These are phyloP conservation scores for Colletotrichum phormii DNA, from an alignment of 2,329 filamentous ascomycete genomes.

Conservation along the genomic window DNA sequence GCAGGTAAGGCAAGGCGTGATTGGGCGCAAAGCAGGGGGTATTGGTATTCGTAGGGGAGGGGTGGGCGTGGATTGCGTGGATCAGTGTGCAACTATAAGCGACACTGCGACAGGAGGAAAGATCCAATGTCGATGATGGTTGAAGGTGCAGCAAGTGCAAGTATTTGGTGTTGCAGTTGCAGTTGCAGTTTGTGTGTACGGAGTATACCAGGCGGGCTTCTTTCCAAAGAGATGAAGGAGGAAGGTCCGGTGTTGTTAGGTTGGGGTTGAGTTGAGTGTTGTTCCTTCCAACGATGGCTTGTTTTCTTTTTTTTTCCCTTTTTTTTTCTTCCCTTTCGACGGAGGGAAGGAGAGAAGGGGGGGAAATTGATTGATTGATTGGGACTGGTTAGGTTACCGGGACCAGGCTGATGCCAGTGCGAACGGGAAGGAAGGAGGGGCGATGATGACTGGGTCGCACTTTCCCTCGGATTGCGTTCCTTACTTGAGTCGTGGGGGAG, in stretches of 20 bases:
- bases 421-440: constrained; percentile 29
- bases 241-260: neutral
- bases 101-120: no score
- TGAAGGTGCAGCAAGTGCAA: neutral
- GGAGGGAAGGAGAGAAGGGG: constrained; percentile 17
- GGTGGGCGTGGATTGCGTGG: constrained; percentile 5
- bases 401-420: constrained; percentile 31
- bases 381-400: neutral
- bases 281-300: neutral
- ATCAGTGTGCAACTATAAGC: constrained; percentile 9
- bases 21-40: constrained; percentile 18
- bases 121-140: neutral
- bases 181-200: neutral
- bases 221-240: constrained; percentile 32
- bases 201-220: neutral
- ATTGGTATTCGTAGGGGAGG: no score
- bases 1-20: constrained; percentile 10
- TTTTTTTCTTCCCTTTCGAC: neutral
- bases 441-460: constrained; percentile 28
- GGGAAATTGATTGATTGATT: neutral
- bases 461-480: constrained; percentile 30
- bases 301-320: constrained; percentile 3
- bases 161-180: neutral
- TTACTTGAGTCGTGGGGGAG: constrained; percentile 10
- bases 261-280: neutral